phyloP scores from a whole-genome alignment of 2,329 filamentous ascomycete species.

The Ceratocystis ficicola region DNA sequence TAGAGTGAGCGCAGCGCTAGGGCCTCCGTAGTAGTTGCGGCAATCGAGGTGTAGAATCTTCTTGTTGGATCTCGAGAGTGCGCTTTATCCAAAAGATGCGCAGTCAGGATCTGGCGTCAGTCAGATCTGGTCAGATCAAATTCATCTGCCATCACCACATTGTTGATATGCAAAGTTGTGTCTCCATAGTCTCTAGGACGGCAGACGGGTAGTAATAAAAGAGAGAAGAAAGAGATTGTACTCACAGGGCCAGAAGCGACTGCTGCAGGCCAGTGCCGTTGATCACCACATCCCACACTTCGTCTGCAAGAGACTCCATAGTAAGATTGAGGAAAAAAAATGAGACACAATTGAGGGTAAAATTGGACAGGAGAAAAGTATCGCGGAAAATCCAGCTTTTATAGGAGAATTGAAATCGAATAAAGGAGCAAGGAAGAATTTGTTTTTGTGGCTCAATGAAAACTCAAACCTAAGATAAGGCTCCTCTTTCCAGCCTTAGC shows the following conservation, averaged over 20 bases:
- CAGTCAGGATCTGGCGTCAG: slow-evolving; percentile 46
- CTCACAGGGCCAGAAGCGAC: slow-evolving; percentile 68
- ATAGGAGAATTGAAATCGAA: background rate
- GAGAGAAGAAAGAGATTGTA: slow-evolving; percentile 23
- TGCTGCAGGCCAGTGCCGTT: slow-evolving; percentile 66
- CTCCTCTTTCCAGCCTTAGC: slow-evolving; percentile 16
- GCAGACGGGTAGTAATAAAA: slow-evolving; percentile 26
- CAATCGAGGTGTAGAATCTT: slow-evolving; percentile 81
- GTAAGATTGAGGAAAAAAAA: slow-evolving; percentile 25
- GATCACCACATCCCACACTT: slow-evolving; percentile 68
- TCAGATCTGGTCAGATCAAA: slow-evolving; percentile 38
- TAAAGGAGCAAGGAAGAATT: background rate
- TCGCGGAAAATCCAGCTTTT: background rate
- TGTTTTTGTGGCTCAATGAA: slow-evolving; percentile 5
- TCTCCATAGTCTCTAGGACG: slow-evolving; percentile 26
- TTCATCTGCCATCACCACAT: slow-evolving; percentile 6
- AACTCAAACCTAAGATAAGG: slow-evolving; percentile 1
- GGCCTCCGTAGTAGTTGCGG: slow-evolving; percentile 77
- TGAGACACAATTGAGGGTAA: slow-evolving; percentile 13
- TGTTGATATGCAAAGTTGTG: slow-evolving; percentile 24
- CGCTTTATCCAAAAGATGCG: slow-evolving; percentile 42
- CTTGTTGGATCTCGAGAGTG: slow-evolving; percentile 82
- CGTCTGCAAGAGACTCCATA: slow-evolving; percentile 66
- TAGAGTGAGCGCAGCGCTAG: slow-evolving; percentile 74
- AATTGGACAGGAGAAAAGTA: slow-evolving; percentile 5